Percentiles rank a stretch among this genome's conserved stretches.
Evolutionary conservation across 2,329 filamentous ascomycete genomes (phyloP).

Genomic region (Penicillium brasilianum): DNA sequence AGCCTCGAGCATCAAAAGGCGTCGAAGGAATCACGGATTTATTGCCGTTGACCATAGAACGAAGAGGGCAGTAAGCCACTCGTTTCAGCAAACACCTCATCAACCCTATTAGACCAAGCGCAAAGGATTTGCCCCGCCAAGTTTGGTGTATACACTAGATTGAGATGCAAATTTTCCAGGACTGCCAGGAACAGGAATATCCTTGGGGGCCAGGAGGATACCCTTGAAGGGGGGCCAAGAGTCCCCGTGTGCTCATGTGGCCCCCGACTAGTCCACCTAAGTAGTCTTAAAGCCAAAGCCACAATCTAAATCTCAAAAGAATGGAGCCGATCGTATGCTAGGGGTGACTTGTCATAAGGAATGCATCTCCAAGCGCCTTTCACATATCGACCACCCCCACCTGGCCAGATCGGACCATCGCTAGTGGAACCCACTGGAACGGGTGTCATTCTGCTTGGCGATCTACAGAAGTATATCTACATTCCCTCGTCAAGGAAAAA

Average conservation of each 20-base stretch:
- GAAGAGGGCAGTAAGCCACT: constrained; percentile 10
- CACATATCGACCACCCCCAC: background rate
- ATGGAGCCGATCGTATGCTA: constrained; percentile 1
- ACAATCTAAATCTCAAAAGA: background rate
- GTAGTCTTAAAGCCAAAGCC: too few species aligned
- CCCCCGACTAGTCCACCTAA: too few species aligned
- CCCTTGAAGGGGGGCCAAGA: too few species aligned
- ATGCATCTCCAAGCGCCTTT: background rate
- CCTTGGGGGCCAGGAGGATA: background rate
- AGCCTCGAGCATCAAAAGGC: background rate
- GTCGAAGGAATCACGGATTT: constrained; percentile 9
- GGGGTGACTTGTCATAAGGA: background rate
- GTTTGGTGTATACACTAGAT: too few species aligned
- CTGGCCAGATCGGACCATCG: background rate
- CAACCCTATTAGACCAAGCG: constrained; percentile 3
- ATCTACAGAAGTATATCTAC: background rate
- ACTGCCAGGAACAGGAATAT: background rate
- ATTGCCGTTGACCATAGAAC: background rate
- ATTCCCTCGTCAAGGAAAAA: background rate
- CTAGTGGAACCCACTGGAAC: background rate
- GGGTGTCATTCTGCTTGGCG: background rate
- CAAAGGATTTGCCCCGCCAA: constrained; percentile 3
- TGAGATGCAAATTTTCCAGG: background rate
- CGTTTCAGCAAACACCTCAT: constrained; percentile 15
- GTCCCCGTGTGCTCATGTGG: background rate